Conservation (phyloP, 2,329 filamentous ascomycete genomes). For the Paraconiothyrium brasiliense region DNA sequence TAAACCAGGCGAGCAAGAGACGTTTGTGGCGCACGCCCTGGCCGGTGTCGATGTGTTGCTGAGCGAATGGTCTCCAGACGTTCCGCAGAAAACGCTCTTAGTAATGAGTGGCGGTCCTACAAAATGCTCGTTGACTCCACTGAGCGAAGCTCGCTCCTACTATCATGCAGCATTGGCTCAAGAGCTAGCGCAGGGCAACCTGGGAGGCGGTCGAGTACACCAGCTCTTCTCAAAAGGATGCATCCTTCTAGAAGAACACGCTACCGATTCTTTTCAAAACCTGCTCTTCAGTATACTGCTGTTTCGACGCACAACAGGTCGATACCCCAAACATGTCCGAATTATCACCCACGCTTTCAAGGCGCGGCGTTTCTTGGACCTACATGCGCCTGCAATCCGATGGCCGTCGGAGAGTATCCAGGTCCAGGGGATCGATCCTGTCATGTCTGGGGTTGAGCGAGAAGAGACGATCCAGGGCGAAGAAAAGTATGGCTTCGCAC, state of each 20-base stretch:
- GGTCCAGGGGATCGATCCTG: slow-evolving; percentile 58
- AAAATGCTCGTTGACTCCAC: slow-evolving; percentile 33
- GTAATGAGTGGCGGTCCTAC: slow-evolving; percentile 75
- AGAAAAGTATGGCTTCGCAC: slow-evolving; percentile 46
- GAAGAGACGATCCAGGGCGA: slow-evolving; percentile 50
- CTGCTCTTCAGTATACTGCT: slow-evolving; percentile 77
- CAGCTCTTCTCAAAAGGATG: slow-evolving; percentile 49
- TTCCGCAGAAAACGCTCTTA: slow-evolving; percentile 60
- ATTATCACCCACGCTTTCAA: slow-evolving; percentile 61
- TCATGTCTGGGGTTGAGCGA: slow-evolving; percentile 50
- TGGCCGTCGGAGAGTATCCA: slow-evolving; percentile 54
- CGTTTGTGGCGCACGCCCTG: slow-evolving; percentile 79
- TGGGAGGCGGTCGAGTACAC: slow-evolving; percentile 34
- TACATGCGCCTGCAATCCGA: slow-evolving; percentile 53
- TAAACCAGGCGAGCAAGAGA: slow-evolving; percentile 74
- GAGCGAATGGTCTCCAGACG: slow-evolving; percentile 38
- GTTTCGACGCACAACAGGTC: slow-evolving; percentile 53
- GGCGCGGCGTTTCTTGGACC: slow-evolving; percentile 52
- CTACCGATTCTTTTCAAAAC: slow-evolving; percentile 88
- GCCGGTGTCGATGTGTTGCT: slow-evolving; percentile 67
- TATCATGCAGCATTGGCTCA: slow-evolving; percentile 44
- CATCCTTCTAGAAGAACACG: slow-evolving; percentile 72
- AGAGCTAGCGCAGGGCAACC: slow-evolving; percentile 33
- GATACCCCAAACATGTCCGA: slow-evolving; percentile 53
- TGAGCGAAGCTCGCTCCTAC: slow-evolving; percentile 50